Percentiles rank a stretch among this genome's conserved stretches.
Conservation (phyloP, 2,329 filamentous ascomycete species). For the Fusarium sp. region DNA sequence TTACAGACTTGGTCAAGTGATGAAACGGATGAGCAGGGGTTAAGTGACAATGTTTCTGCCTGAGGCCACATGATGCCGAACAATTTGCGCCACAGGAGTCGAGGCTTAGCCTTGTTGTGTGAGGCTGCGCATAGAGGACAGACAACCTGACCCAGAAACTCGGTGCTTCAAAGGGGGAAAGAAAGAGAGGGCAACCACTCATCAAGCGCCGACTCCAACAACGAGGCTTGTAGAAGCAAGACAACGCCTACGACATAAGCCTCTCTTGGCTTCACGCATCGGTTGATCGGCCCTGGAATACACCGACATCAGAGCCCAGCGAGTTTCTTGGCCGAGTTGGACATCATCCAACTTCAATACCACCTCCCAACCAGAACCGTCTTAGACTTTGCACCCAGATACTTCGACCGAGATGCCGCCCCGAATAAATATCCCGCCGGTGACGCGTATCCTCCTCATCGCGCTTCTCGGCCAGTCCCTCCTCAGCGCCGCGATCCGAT, state of each 20-base stretch:
- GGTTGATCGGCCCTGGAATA: neutral
- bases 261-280: neutral
- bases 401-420: constrained; percentile 72
- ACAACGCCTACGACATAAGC: constrained; percentile 2
- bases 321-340: neutral
- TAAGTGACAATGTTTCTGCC: constrained; percentile 24
- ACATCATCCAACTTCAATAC: constrained; percentile 1
- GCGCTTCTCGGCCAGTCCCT: constrained; percentile 81
- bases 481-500: constrained; percentile 83
- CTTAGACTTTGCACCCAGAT: constrained; percentile 10
- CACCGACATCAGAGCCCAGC: constrained; percentile 1
- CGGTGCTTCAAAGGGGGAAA: constrained; percentile 34
- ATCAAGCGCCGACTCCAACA: constrained; percentile 18
- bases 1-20: neutral
- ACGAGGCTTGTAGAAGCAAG: constrained; percentile 13
- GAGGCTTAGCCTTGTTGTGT: constrained; percentile 27
- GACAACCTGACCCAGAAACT: constrained; percentile 32
- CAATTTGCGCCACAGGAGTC: constrained; percentile 6
- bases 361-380: constrained; percentile 19
- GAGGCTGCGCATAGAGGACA: constrained; percentile 42
- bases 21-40: constrained; percentile 22
- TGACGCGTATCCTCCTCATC: constrained; percentile 86
- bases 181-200: constrained; percentile 17
- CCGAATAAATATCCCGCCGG: constrained; percentile 91
- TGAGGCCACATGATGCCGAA: constrained; percentile 35